These are phyloP conservation scores for Penicillium sp. DNA, from an alignment of 2,329 filamentous ascomycete species.

Conservation along the genomic window DNA sequence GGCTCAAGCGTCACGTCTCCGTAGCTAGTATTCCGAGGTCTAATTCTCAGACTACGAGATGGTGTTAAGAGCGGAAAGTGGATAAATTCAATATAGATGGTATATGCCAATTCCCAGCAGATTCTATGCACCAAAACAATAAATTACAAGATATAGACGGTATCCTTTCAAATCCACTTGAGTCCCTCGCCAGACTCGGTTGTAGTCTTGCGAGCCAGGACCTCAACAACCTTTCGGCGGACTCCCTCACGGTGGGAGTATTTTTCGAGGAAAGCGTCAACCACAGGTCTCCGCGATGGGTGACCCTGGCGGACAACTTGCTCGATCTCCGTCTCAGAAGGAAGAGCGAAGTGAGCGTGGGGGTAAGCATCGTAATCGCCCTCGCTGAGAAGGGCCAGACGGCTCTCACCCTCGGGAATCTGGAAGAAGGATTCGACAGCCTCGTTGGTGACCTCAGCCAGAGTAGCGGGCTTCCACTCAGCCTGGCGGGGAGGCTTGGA, in stretches of 20 bases:
- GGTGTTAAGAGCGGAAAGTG: no score
- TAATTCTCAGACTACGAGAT: background rate
- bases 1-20: no score
- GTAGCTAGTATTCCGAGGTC: no score
- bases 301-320: conserved; percentile 44
- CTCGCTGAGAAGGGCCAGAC: conserved; percentile 63
- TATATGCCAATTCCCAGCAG: conserved; percentile 13
- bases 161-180: conserved; percentile 28
- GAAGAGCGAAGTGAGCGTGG: conserved; percentile 67
- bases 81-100: conserved; percentile 2
- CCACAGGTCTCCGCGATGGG: conserved; percentile 58
- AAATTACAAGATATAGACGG: conserved; percentile 24
- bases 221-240: conserved; percentile 66
- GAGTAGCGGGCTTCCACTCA: conserved; percentile 72
- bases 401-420: conserved; percentile 44
- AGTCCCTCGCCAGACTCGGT: conserved; percentile 43
- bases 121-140: conserved; percentile 22
- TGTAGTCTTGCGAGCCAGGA: conserved; percentile 64
- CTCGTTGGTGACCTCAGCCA: conserved; percentile 64
- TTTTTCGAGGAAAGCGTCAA: conserved; percentile 62
- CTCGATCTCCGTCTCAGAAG: conserved; percentile 63
- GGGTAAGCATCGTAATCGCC: conserved; percentile 73
- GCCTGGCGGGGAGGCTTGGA: conserved; percentile 67
- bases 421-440: conserved; percentile 71
- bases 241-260: conserved; percentile 69